A percentile compares a stretch with the other conserved stretches of the same genome.
phyloP scores from a whole-genome alignment of 2,329 filamentous ascomycete genomes.

The Xylariomycetidae sp. region DNA sequence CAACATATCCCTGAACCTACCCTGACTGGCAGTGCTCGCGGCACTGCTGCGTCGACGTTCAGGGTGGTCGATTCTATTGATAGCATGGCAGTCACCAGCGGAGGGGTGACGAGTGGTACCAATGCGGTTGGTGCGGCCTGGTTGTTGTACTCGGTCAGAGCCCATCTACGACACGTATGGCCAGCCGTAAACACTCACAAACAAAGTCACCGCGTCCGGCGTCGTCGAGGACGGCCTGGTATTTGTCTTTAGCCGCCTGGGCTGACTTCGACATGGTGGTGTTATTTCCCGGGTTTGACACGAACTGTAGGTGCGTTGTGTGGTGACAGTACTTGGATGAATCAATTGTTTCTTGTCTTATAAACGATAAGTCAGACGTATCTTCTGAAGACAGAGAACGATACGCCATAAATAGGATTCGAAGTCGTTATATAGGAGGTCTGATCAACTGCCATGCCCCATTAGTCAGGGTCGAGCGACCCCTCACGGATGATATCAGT shows the following conservation, averaged over 20 bases:
- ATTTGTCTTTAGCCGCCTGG: slow-evolving; percentile 27
- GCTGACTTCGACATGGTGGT: slow-evolving; percentile 24
- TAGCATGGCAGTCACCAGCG: slow-evolving; percentile 19
- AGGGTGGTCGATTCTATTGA: slow-evolving; percentile 20
- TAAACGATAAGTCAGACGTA: slow-evolving; percentile 1
- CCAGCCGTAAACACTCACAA: slow-evolving; percentile 15
- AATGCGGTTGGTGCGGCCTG: slow-evolving; percentile 26
- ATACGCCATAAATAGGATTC: slow-evolving; percentile 1
- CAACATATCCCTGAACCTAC: slow-evolving; percentile 21
- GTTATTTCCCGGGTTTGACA: no score
- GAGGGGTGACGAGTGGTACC: slow-evolving; percentile 21
- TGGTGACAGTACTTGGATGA: no score
- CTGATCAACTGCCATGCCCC: slow-evolving; percentile 3
- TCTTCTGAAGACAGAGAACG: not conserved
- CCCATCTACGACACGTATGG: not conserved
- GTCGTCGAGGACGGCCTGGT: slow-evolving; percentile 27
- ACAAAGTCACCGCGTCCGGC: slow-evolving; percentile 25
- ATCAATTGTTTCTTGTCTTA: no score
- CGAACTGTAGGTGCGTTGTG: no score
- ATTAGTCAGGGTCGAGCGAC: slow-evolving; percentile 16
- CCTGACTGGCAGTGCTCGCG: slow-evolving; percentile 8
- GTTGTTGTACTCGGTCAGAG: slow-evolving; percentile 3
- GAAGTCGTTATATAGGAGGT: slow-evolving; percentile 11
- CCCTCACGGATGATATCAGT: slow-evolving; percentile 25
- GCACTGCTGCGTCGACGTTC: slow-evolving; percentile 22